phyloP scores from a whole-genome alignment of 148 eudicot genomes.

The Spergularia bocconei region DNA sequence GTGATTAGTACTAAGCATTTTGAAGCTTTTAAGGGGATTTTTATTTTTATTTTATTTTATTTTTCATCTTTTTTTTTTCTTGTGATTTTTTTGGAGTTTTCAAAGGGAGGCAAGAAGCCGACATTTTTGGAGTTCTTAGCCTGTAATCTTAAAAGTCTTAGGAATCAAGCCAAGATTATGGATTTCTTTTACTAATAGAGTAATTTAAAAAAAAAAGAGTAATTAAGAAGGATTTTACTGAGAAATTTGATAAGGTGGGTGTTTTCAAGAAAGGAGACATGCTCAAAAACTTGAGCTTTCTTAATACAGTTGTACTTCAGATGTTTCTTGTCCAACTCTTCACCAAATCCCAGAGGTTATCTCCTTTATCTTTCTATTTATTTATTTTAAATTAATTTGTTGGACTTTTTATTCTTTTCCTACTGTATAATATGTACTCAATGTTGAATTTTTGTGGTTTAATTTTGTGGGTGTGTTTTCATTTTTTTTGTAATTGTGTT shows the following conservation, averaged over 20 bases:
- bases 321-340: constrained; percentile 28
- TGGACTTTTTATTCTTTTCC: background rate
- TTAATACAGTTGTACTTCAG: constrained; percentile 19
- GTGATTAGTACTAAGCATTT: background rate
- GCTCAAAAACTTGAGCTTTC: constrained; percentile 19
- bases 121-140: constrained; percentile 2
- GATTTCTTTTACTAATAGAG: background rate
- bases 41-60: no score
- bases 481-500: background rate
- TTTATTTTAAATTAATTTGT: background rate
- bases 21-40: constrained; percentile 16
- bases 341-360: constrained; percentile 33
- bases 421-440: background rate
- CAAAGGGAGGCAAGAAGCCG: constrained; percentile 5
- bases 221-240: background rate
- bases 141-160: constrained; percentile 15
- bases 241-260: constrained; percentile 4
- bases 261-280: constrained; percentile 34
- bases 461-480: constrained; percentile 19
- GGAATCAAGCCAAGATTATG: constrained; percentile 28
- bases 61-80: no score
- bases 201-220: background rate
- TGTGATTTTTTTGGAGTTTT: background rate
- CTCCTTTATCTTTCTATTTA: background rate
- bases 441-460: background rate